Base-by-base conservation (phyloP, 2,329 filamentous ascomycete genomes). In the Botrytis squamosa region DNA sequence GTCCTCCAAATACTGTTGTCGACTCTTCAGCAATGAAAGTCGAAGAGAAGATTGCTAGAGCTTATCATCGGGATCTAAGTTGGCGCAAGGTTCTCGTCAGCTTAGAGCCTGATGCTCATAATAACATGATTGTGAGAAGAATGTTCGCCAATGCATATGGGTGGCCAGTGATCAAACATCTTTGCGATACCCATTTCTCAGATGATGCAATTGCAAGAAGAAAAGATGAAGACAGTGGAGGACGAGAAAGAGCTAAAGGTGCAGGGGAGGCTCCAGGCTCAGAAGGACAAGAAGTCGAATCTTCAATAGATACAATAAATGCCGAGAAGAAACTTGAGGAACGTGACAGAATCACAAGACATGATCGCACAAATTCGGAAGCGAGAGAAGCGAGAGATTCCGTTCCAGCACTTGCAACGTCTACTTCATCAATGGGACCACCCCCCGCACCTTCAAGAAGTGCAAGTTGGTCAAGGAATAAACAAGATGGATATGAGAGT, bases 71-170 rank as follows among this genome's bases (percentile, higher is more conserved):
- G 20, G 94, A 94, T 76, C 84, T 99, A 33, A 93, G 93, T 1
- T 99, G 96, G 96, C 92, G 96, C 64, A 99, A 99, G 81, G 96
- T 99, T 1, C 88, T 99, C 6, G 96, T 99, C 22, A 92, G 96
- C 71, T 86, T 99, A 3, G 95, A 99, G 81, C 96, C 96, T 0
- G 96, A 99, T 83, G 96, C 96, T 0, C 96, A 99, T 84, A 99
- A 99, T 83, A 99, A 99, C 82, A 97, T 99, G 77, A 92, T 98
- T 75, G 96, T 99, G 38, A 92, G 96, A 25, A 91, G 96, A 73
- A 97, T 94, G 91, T 99, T 99, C 82, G 92, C 94, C 73, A 99
- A 99, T 80, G 96, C 96, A 0, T 97, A 97, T 79, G 96, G 96
- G 3, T 99, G 96, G 96, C 96, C 96, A 0, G 96, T 99, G 0